Evolutionary conservation across 306 rosid genomes (phyloP).

Genomic region (Cucurbita pepo): DNA sequence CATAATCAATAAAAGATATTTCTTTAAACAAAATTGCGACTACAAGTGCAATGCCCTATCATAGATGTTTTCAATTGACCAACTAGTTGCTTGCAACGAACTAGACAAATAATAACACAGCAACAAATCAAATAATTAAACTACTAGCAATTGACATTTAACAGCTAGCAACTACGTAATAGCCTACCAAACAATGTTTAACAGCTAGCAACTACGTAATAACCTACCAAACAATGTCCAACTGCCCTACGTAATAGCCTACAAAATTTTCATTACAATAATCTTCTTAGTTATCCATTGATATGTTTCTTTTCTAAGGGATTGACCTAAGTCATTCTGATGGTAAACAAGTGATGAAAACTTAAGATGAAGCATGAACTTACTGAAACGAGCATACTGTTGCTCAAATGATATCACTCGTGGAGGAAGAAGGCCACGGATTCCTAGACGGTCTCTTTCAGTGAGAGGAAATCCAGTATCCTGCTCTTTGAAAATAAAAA

Average conservation of each 20-base stretch:
- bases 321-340: not conserved
- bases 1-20: not conserved
- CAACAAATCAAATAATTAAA: not conserved
- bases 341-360: not conserved
- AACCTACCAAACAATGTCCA: not conserved
- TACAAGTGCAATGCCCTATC: not conserved
- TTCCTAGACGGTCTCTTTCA: slow-evolving; percentile 91
- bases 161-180: not conserved
- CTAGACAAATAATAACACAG: not conserved
- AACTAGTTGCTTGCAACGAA: not conserved
- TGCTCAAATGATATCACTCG: slow-evolving; percentile 93
- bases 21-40: not conserved
- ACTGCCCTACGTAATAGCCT: not conserved
- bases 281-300: not conserved
- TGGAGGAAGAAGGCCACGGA: slow-evolving; percentile 96
- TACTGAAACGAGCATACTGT: slow-evolving; percentile 90
- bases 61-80: not conserved
- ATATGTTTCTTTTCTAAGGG: not conserved
- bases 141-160: not conserved
- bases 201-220: no score
- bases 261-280: not conserved
- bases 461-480: slow-evolving; percentile 93
- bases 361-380: slow-evolving; percentile 15
- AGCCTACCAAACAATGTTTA: no score
- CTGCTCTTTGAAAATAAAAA: slow-evolving; percentile 30